phyloP scores from a whole-genome alignment of 352 stramenopile species.

The Globisporangium cederbergense region DNA sequence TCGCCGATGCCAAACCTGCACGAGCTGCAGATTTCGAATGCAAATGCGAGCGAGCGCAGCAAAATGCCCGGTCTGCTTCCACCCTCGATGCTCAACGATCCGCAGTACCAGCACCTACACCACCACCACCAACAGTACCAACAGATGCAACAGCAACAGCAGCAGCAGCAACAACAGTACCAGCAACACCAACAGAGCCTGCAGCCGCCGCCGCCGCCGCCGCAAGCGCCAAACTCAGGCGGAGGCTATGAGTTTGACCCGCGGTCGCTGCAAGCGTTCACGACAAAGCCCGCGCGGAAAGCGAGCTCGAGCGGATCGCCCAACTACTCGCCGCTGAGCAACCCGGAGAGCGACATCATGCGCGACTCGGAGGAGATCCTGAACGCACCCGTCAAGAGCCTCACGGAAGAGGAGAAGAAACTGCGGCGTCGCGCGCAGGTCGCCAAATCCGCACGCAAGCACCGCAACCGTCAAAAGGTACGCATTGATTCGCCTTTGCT shows the following conservation, averaged over 20 bases:
- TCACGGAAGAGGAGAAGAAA: slow-evolving; percentile 86
- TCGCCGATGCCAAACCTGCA: slow-evolving; percentile 13
- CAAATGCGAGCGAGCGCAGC: slow-evolving; percentile 20
- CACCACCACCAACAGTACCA: slow-evolving; percentile 25
- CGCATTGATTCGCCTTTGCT: not conserved
- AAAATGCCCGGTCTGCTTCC: slow-evolving; percentile 30
- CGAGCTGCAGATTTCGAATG: slow-evolving; percentile 23
- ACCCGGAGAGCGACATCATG: slow-evolving; percentile 32
- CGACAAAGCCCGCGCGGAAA: slow-evolving; percentile 10
- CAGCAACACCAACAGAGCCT: slow-evolving; percentile 22
- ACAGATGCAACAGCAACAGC: slow-evolving; percentile 24
- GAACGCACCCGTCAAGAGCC: slow-evolving; percentile 72
- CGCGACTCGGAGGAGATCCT: slow-evolving; percentile 75
- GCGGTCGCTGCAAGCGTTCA: slow-evolving; percentile 22
- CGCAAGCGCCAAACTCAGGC: slow-evolving; percentile 1
- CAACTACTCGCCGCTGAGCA: slow-evolving; percentile 40
- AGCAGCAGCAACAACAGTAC: slow-evolving; percentile 22
- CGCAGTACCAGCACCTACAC: slow-evolving; percentile 22
- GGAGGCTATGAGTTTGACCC: slow-evolving; percentile 18
- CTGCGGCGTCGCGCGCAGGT: slow-evolving; percentile 72
- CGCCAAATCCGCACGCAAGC: slow-evolving; percentile 78
- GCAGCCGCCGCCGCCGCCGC: slow-evolving; percentile 12
- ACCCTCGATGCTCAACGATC: slow-evolving; percentile 24
- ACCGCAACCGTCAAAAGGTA: slow-evolving; percentile 75
- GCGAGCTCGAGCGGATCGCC: slow-evolving; percentile 29